Evolutionary conservation across 192 early-diverging fungal species (phyloP).

Genomic region (Backusella liffmaniae): DNA sequence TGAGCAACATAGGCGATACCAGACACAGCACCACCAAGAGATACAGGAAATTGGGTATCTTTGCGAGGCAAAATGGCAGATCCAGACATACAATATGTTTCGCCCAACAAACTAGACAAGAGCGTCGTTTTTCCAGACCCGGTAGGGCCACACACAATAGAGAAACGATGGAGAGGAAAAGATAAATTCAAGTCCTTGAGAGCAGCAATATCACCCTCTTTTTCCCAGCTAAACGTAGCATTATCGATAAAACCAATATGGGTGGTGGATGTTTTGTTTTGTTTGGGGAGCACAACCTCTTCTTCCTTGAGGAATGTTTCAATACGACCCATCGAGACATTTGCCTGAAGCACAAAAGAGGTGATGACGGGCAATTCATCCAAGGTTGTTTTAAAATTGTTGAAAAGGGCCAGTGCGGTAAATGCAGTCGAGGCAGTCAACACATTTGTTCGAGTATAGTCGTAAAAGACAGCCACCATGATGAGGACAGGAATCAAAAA

Average conservation of each 20-base stretch:
- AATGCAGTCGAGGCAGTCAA: slow-evolving; percentile 67
- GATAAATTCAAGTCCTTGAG: slow-evolving; percentile 62
- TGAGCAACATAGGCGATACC: slow-evolving; percentile 83
- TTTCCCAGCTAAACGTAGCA: slow-evolving; percentile 66
- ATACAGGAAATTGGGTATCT: neutral
- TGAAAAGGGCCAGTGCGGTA: slow-evolving; percentile 68
- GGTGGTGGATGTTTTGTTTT: neutral
- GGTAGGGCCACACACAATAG: slow-evolving; percentile 80
- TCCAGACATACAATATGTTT: slow-evolving; percentile 59
- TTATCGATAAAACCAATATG: slow-evolving; percentile 61
- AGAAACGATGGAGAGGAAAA: slow-evolving; percentile 68
- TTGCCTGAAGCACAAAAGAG: slow-evolving; percentile 55
- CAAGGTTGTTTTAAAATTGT: slow-evolving; percentile 64
- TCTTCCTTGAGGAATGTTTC: slow-evolving; percentile 71
- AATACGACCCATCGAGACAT: slow-evolving; percentile 68
- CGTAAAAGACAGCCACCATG: slow-evolving; percentile 57
- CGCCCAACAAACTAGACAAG: slow-evolving; percentile 78
- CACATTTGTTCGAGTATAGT: slow-evolving; percentile 58
- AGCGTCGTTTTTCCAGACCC: slow-evolving; percentile 88
- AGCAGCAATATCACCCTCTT: slow-evolving; percentile 38
- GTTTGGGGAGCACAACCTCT: slow-evolving; percentile 46
- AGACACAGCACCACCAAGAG: slow-evolving; percentile 35
- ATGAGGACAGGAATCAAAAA: slow-evolving; percentile 58
- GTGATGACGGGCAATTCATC: slow-evolving; percentile 62
- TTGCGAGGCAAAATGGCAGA: slow-evolving; percentile 42